Evolutionary conservation across 768 basidiomycete genomes (phyloP).

Genomic region (Naganishia friedmannii): DNA sequence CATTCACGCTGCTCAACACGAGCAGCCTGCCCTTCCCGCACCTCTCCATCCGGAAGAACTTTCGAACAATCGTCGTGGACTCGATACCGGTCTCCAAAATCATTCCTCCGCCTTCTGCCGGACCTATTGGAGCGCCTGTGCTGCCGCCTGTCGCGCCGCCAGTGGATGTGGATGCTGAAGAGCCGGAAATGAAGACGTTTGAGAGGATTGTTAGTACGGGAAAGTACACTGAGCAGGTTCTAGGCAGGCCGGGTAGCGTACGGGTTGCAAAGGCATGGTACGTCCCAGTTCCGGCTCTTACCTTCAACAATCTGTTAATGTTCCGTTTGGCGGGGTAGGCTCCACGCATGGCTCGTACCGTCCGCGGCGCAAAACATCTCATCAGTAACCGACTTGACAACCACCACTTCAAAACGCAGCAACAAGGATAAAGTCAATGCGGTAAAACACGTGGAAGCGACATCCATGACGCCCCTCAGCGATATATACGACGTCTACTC

Average conservation of each 20-base stretch:
- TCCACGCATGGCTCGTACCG: conserved; percentile 16
- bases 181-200: conserved; percentile 14
- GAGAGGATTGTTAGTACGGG: conserved; percentile 16
- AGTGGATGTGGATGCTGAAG: background rate
- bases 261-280: conserved; percentile 14
- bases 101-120: background rate
- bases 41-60: conserved; percentile 18
- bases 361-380: conserved; percentile 3
- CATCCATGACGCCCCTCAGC: background rate
- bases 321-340: background rate
- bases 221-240: conserved; percentile 10
- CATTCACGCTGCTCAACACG: background rate
- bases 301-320: background rate
- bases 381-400: background rate
- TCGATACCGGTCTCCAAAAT: background rate
- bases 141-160: background rate
- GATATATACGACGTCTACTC: conserved; percentile 5
- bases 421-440: background rate
- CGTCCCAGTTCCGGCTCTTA: background rate
- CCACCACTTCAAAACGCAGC: background rate
- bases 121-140: background rate
- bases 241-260: conserved; percentile 8
- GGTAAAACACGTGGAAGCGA: background rate
- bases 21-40: background rate
- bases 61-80: background rate